Percentiles rank a stretch among this genome's conserved stretches.
Conservation (phyloP, 257 asterid genomes). For the Paulownia fortunei region DNA sequence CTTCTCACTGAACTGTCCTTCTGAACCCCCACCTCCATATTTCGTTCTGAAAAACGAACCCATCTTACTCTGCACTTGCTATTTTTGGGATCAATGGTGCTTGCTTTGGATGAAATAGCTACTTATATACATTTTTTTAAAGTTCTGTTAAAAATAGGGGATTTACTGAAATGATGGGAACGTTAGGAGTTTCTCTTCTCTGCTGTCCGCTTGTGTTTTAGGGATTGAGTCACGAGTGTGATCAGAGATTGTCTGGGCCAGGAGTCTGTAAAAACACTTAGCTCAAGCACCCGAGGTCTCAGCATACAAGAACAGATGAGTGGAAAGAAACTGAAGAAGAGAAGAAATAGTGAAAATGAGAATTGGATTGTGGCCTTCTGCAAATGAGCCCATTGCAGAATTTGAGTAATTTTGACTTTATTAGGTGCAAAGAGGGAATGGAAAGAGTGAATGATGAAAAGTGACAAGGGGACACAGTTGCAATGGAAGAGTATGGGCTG, state of each 20-base stretch:
- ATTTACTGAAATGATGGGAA: background rate
- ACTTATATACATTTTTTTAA: background rate
- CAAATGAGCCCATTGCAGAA: too few species aligned
- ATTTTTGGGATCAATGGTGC: background rate
- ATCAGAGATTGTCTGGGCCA: background rate
- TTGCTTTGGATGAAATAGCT: constrained; percentile 2
- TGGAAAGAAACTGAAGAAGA: background rate
- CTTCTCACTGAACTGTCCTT: background rate
- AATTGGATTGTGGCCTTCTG: background rate
- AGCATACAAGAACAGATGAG: background rate
- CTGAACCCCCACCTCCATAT: background rate
- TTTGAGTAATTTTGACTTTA: background rate
- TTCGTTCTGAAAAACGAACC: background rate
- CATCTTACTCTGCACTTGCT: background rate
- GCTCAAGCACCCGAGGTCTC: background rate
- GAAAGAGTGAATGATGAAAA: background rate
- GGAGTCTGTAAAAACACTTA: background rate
- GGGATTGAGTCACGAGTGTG: background rate
- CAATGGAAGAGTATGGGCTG: background rate
- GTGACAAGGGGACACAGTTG: background rate
- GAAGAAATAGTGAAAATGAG: background rate
- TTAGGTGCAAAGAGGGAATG: background rate
- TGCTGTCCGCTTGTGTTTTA: background rate
- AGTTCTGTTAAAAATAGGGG: constrained; percentile 1
- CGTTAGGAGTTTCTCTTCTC: background rate